A percentile compares a stretch with the other conserved stretches of the same genome.
phyloP scores from a whole-genome alignment of 306 rosid genomes.

The Cucurbita moschata region DNA sequence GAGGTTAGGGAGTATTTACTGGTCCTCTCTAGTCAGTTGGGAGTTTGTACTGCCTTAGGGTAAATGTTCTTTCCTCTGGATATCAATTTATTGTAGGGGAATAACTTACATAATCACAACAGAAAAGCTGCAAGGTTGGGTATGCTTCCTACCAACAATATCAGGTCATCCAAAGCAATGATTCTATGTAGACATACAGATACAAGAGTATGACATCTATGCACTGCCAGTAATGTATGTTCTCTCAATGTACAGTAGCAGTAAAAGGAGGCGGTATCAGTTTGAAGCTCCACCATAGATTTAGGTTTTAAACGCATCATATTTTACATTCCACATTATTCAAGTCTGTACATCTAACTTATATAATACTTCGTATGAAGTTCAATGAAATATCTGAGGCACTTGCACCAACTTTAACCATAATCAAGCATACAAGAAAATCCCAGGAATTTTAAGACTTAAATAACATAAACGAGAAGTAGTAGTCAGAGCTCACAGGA shows the following conservation, averaged over 20 bases:
- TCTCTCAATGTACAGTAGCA: not conserved
- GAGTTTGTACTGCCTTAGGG: too few relatives aligned
- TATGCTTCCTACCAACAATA: not conserved
- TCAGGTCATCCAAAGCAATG: not conserved
- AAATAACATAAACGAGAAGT: not conserved
- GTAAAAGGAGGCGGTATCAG: not conserved
- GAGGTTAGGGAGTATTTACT: too few relatives aligned
- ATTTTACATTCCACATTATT: not conserved
- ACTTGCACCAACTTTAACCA: not conserved
- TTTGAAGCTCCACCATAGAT: not conserved
- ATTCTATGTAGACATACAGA: not conserved
- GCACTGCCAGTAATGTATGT: not conserved
- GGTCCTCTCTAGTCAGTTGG: too few relatives aligned
- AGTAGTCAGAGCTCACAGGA: conserved; percentile 50
- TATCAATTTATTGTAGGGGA: too few relatives aligned
- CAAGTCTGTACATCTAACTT: not conserved
- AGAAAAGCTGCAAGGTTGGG: not conserved
- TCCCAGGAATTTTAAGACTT: not conserved
- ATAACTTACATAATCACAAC: not conserved
- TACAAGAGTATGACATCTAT: not conserved
- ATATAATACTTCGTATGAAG: not conserved
- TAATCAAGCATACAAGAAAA: not conserved
- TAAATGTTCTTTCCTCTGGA: too few relatives aligned
- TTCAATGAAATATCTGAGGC: not conserved
- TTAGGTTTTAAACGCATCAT: not conserved